A percentile compares a stretch with the other conserved stretches of the same genome.
Conservation (phyloP, 1,139 yeast genomes). For the Diutina neorugosa region DNA sequence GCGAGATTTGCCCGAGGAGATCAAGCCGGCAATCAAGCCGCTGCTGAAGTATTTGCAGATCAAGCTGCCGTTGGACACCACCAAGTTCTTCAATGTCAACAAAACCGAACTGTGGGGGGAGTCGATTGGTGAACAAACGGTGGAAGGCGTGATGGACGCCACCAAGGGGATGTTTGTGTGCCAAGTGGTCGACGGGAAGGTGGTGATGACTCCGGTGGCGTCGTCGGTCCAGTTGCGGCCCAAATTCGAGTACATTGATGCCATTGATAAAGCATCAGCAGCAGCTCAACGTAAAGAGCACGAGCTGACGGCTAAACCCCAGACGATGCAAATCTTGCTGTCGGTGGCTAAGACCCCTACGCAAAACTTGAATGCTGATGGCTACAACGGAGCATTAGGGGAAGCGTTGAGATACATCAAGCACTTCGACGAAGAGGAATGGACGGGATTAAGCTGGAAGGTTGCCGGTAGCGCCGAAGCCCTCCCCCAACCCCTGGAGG, state of each 20-base stretch:
- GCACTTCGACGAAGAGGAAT: conserved; percentile 1
- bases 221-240: neutral
- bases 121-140: neutral
- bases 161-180: neutral
- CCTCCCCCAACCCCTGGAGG: neutral
- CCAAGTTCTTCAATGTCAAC: conserved; percentile 3
- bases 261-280: neutral
- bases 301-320: neutral
- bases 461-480: neutral
- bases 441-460: conserved; percentile 3
- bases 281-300: neutral
- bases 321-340: neutral
- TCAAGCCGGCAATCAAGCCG: conserved; percentile 1
- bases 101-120: conserved; percentile 3
- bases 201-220: conserved; percentile 1
- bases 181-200: neutral
- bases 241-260: neutral
- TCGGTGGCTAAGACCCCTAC: neutral
- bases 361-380: conserved; percentile 3
- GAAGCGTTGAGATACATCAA: conserved; percentile 1
- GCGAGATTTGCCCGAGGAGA: neutral
- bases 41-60: neutral
- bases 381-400: conserved; percentile 4
- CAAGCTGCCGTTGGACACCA: conserved; percentile 1
- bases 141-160: conserved; percentile 2